Evolutionary conservation across 257 asterid species (phyloP).

Genomic region (Solanum clarkiae): DNA sequence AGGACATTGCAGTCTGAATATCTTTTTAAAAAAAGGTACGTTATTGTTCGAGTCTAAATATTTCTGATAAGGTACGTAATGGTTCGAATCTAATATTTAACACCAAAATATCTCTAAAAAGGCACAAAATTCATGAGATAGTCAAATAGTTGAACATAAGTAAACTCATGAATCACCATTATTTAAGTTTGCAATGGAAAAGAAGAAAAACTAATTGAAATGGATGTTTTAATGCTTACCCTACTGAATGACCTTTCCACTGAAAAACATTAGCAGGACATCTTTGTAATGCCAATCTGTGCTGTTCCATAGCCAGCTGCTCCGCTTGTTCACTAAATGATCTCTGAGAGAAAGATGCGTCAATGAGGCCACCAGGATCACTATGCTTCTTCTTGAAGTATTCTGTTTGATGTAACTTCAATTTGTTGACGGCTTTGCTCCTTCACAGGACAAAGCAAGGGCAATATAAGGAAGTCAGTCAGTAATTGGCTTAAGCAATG

Average conservation of each 20-base stretch:
- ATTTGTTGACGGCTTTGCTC: conserved; percentile 46
- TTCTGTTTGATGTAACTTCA: conserved; percentile 60
- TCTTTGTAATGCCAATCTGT: conserved; percentile 37
- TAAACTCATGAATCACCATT: background rate
- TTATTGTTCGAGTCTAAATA: background rate
- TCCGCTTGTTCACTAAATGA: conserved; percentile 38
- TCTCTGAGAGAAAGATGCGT: conserved; percentile 27
- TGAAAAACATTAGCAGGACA: conserved; percentile 38
- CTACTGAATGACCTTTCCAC: conserved; percentile 80
- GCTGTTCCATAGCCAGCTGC: conserved; percentile 60
- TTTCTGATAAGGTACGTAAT: background rate
- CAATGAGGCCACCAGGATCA: conserved; percentile 16
- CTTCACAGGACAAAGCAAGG: conserved; percentile 17
- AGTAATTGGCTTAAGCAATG: background rate
- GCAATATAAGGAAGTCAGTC: background rate
- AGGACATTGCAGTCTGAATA: background rate
- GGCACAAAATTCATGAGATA: background rate
- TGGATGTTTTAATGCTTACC: conserved; percentile 25
- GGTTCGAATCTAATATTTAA: background rate
- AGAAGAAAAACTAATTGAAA: background rate
- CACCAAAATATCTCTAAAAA: background rate
- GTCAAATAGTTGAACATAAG: background rate
- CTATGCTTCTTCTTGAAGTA: conserved; percentile 31
- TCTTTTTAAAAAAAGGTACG: background rate
- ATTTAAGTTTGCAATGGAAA: background rate